Evolutionary conservation across 2,329 filamentous ascomycete genomes (phyloP), one percentile per base, ranked within the genome.

Genomic region (Verticillium nonalfalfae): DNA sequence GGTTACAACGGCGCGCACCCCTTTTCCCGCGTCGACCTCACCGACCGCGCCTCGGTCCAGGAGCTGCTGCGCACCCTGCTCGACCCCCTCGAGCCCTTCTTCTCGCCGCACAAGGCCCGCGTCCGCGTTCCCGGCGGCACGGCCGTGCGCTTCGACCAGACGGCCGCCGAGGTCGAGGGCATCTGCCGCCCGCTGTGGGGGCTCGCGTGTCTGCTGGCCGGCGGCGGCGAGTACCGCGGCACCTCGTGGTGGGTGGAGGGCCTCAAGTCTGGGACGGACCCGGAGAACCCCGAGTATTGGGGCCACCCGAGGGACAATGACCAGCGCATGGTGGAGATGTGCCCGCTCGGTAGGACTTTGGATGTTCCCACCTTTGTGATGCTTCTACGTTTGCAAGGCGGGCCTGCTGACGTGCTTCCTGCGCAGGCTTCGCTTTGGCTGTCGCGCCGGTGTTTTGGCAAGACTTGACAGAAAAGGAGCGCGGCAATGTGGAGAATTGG

Each of bases 291-390:
- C 0, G 90, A 93, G 73, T 93, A 88, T 69, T 94, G 90, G 90
- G 90, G 90, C 0, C 86, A 85, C 61, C 89, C 90, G 65, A 81
- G 86, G 66, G 89, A 93, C 69, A 86, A 88, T 61, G 90, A 93
- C 69, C 90, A 93, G 77, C 80, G 90, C 33, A 93, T 93, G 90
- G 90, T 93, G 2, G 90, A 94, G 72, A 91, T 92, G 81, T 93
- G 90, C 70, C 90, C 90, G 1, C 80, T 93, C 62, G 90, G 45
- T 52, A 26, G 10, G 45, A 80, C 26, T 31, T 31, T 31, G 26
- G 26, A 31, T 31, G 26, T 5, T 31, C 5, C 26, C 4, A 31
- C 26, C 26, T 31, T 31, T 31, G 26, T 31, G 70, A 14, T 31
- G 5, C 21, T 58, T 9, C 14, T 36, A 7, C 18, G 6, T 13